Evolutionary conservation across 306 rosid genomes (phyloP).

Genomic region (Carpinus viminea): DNA sequence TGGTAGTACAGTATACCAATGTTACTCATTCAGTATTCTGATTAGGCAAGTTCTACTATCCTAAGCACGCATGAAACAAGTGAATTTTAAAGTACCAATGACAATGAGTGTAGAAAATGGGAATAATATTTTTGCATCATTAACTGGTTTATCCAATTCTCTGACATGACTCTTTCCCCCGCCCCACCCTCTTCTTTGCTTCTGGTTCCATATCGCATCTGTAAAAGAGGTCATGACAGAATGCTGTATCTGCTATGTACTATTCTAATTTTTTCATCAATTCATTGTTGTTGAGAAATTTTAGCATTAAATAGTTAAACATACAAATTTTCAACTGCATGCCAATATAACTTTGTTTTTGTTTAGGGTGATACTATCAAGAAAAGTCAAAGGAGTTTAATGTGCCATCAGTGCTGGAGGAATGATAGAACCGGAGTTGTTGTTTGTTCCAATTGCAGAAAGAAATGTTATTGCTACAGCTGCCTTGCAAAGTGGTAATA

Average conservation of each 20-base stretch:
- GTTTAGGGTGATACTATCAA: slow-evolving; percentile 41
- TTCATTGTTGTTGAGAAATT: slow-evolving; percentile 15
- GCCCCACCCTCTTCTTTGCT: not conserved
- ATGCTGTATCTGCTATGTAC: not conserved
- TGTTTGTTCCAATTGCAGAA: slow-evolving; percentile 50
- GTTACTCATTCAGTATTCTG: not conserved
- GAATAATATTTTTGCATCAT: not conserved
- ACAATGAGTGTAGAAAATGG: not conserved
- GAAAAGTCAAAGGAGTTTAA: slow-evolving; percentile 31
- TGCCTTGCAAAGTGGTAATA: slow-evolving; percentile 66
- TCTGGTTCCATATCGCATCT: not conserved
- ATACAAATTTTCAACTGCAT: slow-evolving; percentile 8
- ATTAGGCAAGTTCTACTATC: not conserved
- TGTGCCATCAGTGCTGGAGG: slow-evolving; percentile 63
- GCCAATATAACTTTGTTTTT: slow-evolving; percentile 19
- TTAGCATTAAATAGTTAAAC: not conserved
- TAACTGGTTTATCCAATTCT: not conserved
- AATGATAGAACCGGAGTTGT: slow-evolving; percentile 40
- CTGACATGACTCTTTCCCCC: not conserved
- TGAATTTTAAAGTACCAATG: not conserved
- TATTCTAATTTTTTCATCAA: not conserved
- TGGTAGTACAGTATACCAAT: not conserved
- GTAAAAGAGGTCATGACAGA: not conserved
- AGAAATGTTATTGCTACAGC: slow-evolving; percentile 57
- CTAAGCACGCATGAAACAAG: not conserved